Conservation (phyloP, 768 basidiomycete genomes). For the Coprinopsis strossmayeri region DNA sequence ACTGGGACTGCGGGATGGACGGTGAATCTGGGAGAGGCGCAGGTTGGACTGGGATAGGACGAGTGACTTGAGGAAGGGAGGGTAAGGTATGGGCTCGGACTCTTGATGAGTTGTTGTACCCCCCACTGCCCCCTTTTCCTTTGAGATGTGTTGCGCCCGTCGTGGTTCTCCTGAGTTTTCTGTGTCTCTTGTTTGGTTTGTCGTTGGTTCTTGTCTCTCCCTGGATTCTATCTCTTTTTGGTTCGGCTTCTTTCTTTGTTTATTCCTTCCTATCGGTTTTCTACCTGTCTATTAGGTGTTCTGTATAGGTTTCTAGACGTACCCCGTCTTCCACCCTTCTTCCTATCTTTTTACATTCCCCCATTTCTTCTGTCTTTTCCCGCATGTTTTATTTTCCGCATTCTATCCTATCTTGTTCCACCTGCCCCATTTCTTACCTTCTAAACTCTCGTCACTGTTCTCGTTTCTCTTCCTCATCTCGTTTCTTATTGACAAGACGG, state of each 20-base stretch:
- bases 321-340: not conserved
- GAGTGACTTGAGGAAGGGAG: no score
- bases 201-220: not conserved
- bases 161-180: not conserved
- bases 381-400: not conserved
- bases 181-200: not conserved
- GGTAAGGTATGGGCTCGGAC: no score
- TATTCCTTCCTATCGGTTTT: constrained; percentile 2
- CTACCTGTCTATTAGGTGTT: no score
- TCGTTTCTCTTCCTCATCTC: no score
- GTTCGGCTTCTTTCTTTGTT: not conserved
- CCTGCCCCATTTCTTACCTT: no score
- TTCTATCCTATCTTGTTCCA: not conserved
- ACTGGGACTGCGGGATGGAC: constrained; percentile 13
- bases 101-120: not conserved
- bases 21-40: not conserved
- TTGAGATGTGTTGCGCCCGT: not conserved
- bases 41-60: constrained; percentile 7
- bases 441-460: no score
- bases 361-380: not conserved
- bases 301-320: no score
- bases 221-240: not conserved
- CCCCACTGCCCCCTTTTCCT: not conserved
- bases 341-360: constrained; percentile 1
- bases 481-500: no score